Percentiles rank a stretch among this genome's conserved stretches.
phyloP scores from a whole-genome alignment of 352 stramenopile species.

The Pythium diclinum region DNA sequence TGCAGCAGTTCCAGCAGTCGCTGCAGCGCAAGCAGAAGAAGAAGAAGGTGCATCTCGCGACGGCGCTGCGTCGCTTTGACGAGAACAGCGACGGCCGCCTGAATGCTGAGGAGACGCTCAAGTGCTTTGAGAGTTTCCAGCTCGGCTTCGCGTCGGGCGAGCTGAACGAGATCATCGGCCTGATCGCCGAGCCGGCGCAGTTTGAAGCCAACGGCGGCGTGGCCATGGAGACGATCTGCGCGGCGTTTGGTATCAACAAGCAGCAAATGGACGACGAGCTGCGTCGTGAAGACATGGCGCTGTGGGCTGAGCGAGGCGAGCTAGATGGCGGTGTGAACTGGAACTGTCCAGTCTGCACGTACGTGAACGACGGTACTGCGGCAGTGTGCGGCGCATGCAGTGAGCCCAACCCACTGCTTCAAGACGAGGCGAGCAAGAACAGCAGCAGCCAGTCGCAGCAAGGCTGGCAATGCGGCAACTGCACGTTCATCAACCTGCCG shows the following conservation, averaged over 20 bases:
- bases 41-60: conserved; percentile 44
- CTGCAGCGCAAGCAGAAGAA: conserved; percentile 60
- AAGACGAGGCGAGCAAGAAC: conserved; percentile 22
- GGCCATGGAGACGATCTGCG: conserved; percentile 66
- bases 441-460: conserved; percentile 31
- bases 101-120: conserved; percentile 68
- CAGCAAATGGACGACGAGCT: conserved; percentile 55
- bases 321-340: conserved; percentile 33
- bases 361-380: conserved; percentile 49
- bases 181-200: conserved; percentile 57
- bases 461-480: conserved; percentile 79
- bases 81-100: conserved; percentile 63
- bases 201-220: conserved; percentile 48
- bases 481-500: conserved; percentile 84
- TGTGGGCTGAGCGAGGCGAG: conserved; percentile 16
- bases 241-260: conserved; percentile 58
- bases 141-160: conserved; percentile 79
- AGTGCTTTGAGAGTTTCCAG: conserved; percentile 86
- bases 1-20: conserved; percentile 86
- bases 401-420: conserved; percentile 52
- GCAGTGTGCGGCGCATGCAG: conserved; percentile 55
- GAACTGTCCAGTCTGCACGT: conserved; percentile 78
- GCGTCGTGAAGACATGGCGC: conserved; percentile 39
- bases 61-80: conserved; percentile 66
- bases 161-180: conserved; percentile 77